Base-by-base conservation (phyloP, 306 rosid species). In the Acmispon strigosus region DNA sequence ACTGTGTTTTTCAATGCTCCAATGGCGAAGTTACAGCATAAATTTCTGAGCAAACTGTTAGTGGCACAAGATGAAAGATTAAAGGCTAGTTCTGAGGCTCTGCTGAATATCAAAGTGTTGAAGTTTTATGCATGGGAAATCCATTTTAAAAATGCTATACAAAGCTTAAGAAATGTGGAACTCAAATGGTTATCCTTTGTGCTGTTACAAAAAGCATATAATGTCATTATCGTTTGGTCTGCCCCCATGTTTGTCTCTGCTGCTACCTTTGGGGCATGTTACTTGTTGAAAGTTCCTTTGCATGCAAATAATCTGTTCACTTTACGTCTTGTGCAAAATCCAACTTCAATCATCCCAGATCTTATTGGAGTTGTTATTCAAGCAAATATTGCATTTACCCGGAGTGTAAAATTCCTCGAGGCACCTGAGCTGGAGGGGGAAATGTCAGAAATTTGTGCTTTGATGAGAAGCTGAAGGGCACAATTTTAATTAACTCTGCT, bases 41-140 rank as follows among this genome's bases (percentile, higher is more conserved):
- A 80, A 81, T 86, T 73, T 82, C 87, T 79, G 66, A 79, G 80
- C 52, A 80, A 80, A 69, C 84, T 90, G 10, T 72, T 82, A 84
- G 81, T 24, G 36, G 89, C 95, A 18, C 90, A 86, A 56, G 97
- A 90, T 29, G 81, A 78, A 49, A 81, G 96, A 70, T 60, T 90
- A 37, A 90, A 80, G 78, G 84, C 89, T 45, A 53, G 67, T 61
- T 72, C 90, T 0, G 95, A 90, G 79, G 81, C 95, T 67, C 89
- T 90, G 1, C 61, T 82, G 62, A 88, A 86, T 80, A 79, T 90
- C 86, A 90, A 88, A 65, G 89, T 86, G 43, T 39, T 90, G 68
- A 90, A 90, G 73, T 39, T 90, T 17, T 88, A 90, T 63, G 95
- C 92, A 0, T 90, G 97, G 97, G 92, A 90, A 75, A 82, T 60